These are phyloP conservation scores for Phytopythium delawarense DNA, from an alignment of 352 stramenopile genomes.

Conservation along the genomic window DNA sequence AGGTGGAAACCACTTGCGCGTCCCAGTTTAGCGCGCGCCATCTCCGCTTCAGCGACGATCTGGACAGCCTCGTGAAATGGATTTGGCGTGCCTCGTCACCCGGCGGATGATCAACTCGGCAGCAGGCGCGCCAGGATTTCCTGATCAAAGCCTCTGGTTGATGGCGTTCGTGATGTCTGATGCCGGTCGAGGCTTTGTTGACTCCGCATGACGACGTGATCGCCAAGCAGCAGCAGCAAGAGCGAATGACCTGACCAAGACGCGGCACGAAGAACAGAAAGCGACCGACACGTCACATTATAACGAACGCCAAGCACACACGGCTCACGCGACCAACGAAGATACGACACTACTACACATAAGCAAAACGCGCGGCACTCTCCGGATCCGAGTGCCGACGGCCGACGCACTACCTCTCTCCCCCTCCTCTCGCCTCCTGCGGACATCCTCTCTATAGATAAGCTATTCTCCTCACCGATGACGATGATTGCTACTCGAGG, in stretches of 20 bases:
- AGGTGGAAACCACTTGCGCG: not conserved
- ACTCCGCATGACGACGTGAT: not conserved
- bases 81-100: not conserved
- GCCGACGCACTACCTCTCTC: not conserved
- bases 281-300: constrained; percentile 4
- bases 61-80: not conserved
- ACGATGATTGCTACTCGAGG: constrained; percentile 42
- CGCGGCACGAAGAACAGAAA: not conserved
- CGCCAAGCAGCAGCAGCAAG: not conserved
- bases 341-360: constrained; percentile 1
- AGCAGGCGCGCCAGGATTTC: not conserved
- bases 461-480: not conserved
- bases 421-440: not conserved
- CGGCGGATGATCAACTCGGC: not conserved
- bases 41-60: not conserved
- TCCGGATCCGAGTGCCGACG: not conserved
- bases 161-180: not conserved
- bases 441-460: constrained; percentile 6
- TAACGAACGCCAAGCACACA: not conserved
- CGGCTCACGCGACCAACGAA: not conserved
- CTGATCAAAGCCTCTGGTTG: not conserved
- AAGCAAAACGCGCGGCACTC: not conserved
- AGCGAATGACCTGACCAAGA: not conserved
- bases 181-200: too few relatives aligned
- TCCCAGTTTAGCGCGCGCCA: not conserved